A percentile compares a stretch with the other conserved stretches of the same genome.
Evolutionary conservation across 2,329 filamentous ascomycete species (phyloP).

Genomic region (Exophiala aquamarina): DNA sequence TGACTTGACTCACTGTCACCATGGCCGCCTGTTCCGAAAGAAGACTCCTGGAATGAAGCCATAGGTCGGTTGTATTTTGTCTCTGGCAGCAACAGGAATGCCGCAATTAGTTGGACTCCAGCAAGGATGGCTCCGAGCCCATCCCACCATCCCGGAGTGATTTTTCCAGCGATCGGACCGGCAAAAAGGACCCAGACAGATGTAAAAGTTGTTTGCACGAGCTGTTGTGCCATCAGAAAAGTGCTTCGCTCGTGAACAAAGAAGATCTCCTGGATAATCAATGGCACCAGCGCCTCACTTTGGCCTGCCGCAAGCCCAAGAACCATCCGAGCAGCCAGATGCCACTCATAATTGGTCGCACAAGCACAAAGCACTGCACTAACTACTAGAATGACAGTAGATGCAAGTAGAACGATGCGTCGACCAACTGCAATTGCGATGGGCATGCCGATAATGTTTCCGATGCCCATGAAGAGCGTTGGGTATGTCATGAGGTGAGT

Average conservation of each 20-base stretch:
- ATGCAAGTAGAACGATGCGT: conserved; percentile 34
- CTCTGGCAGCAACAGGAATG: neutral
- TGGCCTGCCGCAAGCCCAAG: conserved; percentile 44
- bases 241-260: conserved; percentile 47
- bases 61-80: neutral
- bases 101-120: neutral
- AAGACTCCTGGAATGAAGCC: neutral
- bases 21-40: no score
- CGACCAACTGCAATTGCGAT: conserved; percentile 38
- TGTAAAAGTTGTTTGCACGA: neutral
- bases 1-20: no score
- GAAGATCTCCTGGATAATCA: conserved; percentile 45
- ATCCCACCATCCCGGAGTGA: neutral
- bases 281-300: conserved; percentile 43
- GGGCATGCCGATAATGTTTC: conserved; percentile 23
- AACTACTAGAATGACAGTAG: conserved; percentile 32
- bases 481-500: conserved; percentile 39
- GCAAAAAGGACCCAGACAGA: neutral
- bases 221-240: conserved; percentile 19
- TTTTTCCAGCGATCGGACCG: neutral
- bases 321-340: conserved; percentile 40
- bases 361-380: conserved; percentile 32
- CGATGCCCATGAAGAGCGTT: conserved; percentile 31
- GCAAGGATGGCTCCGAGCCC: neutral
- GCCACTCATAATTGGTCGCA: conserved; percentile 35